These are phyloP conservation scores for Silene coronaria DNA, from an alignment of 179 eudicot genomes.

Conservation along the genomic window DNA sequence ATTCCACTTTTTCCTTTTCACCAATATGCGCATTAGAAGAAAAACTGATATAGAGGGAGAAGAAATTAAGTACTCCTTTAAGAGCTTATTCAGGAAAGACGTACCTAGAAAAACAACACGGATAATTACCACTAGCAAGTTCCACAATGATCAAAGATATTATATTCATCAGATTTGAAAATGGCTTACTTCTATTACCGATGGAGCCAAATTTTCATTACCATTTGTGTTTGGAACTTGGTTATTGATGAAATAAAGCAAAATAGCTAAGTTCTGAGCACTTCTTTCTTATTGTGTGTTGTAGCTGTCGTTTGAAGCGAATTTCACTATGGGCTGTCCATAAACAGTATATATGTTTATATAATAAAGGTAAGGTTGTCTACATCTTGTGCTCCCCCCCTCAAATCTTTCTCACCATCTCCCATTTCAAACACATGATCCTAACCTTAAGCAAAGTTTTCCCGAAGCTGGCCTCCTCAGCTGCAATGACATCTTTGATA, in stretches of 20 bases:
- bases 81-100: background rate
- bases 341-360: background rate
- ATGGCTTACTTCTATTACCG: background rate
- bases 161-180: background rate
- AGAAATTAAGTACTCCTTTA: too few species aligned
- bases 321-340: background rate
- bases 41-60: too few species aligned
- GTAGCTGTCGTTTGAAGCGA: background rate
- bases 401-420: too few species aligned
- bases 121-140: background rate
- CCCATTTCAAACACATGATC: constrained; percentile 10
- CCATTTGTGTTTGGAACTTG: background rate
- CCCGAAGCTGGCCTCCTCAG: constrained; percentile 85
- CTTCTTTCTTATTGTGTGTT: background rate
- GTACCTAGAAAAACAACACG: background rate
- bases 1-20: too few species aligned
- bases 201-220: background rate
- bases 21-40: too few species aligned
- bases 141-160: background rate
- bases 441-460: constrained; percentile 78
- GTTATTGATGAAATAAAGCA: too few species aligned
- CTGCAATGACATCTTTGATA: constrained; percentile 72
- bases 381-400: too few species aligned
- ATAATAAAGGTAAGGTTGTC: background rate
- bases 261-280: too few species aligned